Conservation (phyloP, 139 green algal species). For the Auxenochlorella pyrenoidosa region DNA sequence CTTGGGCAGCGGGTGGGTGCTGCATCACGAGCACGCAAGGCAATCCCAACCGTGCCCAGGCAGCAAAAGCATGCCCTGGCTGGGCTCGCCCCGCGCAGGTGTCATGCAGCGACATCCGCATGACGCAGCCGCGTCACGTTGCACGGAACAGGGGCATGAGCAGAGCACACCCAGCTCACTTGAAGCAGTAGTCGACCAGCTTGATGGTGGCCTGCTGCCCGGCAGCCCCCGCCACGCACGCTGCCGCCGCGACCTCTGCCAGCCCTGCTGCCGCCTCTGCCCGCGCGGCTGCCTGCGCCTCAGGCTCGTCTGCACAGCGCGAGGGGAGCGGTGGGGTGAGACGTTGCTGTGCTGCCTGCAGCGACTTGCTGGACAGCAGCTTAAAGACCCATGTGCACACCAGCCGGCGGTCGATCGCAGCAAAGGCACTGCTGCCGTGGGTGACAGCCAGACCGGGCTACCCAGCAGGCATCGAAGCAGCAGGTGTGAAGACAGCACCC, state of each 20-base stretch:
- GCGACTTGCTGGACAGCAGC: too few species aligned
- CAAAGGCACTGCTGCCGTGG: neutral
- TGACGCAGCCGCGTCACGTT: too few species aligned
- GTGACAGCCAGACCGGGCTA: too few species aligned
- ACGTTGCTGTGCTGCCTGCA: too few species aligned
- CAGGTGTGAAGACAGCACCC: neutral
- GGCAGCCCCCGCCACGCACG: neutral
- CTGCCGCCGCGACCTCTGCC: conserved; percentile 40
- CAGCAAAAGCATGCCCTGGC: too few species aligned
- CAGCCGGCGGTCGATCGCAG: neutral
- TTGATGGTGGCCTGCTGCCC: conserved; percentile 35
- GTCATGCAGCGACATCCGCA: neutral
- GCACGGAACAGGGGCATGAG: too few species aligned
- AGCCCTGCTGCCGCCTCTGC: conserved; percentile 55
- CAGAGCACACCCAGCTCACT: too few species aligned
- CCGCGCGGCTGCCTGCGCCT: conserved; percentile 36
- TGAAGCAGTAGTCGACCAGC: conserved; percentile 46
- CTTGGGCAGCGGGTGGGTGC: too few species aligned
- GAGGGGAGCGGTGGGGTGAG: neutral
- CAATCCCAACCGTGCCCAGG: too few species aligned
- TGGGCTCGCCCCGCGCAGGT: too few species aligned
- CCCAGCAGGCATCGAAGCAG: neutral
- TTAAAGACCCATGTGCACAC: too few species aligned
- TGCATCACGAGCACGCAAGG: too few species aligned
- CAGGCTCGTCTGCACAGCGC: neutral